Base-by-base conservation (phyloP, 31 red algal genomes). In the Odonthalia washingtoniensis region DNA sequence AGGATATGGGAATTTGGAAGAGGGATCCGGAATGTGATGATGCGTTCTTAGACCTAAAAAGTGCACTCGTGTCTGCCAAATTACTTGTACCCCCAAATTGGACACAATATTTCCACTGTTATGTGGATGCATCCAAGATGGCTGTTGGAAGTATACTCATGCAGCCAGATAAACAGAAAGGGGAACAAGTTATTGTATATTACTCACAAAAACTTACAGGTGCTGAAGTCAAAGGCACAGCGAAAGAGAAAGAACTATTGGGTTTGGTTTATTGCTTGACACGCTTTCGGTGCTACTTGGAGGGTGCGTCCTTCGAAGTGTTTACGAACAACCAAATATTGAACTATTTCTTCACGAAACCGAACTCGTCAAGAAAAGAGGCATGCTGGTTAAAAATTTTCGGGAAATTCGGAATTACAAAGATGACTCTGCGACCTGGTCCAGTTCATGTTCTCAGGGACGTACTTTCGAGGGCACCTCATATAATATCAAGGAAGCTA, bases 251-350 rank as follows among this genome's bases (percentile, higher is more conserved):
- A 27, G 64, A 85, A 0, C 49, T 85, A 0, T 61, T 0, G 0
- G 64, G 0, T 5, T 46, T 72, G 26, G 38, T 49, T 44, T 37
- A 45, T 0, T 17, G 46, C 30, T 41, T 73, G 1, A 2, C 49
- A 21, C 38, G 0, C 16, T 85, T 70, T 41, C 53, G 66, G 37
- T 72, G 70, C 35, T 65, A 77, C 32, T 39, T 64, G 0, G 83
- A 87, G 32, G 45, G 72, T 65, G 28, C 83, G 0, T 3, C 27
- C 4, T 77, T 87, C 33, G 72, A 87, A 28, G 69, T 77, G 5
- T 26, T 87, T 49, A 87, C 83, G 33, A 1, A 77, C 5, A 77
- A 87, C 45, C 83, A 77, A 40, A 62, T 87, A 5, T 24, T 87
- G 0, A 28, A 75, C 24, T 5, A 61, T 39, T 41, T 87, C 52